Evolutionary conservation across 2,329 filamentous ascomycete genomes (phyloP).

Genomic region (Mycosphaerella sp.): DNA sequence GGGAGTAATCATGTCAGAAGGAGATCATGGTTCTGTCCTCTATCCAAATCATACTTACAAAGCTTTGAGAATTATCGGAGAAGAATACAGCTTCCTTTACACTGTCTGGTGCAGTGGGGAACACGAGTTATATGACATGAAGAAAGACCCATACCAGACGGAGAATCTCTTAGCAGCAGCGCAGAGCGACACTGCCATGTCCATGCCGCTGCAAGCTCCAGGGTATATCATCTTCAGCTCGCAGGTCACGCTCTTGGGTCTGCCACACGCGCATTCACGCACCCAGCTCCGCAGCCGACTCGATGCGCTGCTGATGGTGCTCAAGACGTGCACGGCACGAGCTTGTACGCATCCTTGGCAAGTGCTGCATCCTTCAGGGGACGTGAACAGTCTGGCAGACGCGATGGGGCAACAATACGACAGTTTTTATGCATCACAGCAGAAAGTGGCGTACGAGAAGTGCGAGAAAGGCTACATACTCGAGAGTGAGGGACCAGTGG

Average conservation of each 20-base stretch:
- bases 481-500: slow-evolving; percentile 18
- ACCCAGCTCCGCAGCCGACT: slow-evolving; percentile 11
- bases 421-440: slow-evolving; percentile 16
- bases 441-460: slow-evolving; percentile 17
- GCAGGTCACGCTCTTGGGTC: not conserved
- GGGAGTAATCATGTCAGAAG: slow-evolving; percentile 35
- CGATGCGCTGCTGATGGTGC: slow-evolving; percentile 19
- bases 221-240: not conserved
- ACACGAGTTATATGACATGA: slow-evolving; percentile 56
- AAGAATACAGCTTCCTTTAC: slow-evolving; percentile 56
- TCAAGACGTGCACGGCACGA: slow-evolving; percentile 18
- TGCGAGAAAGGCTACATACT: slow-evolving; percentile 24
- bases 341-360: slow-evolving; percentile 20
- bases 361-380: slow-evolving; percentile 12
- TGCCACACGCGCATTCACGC: not conserved
- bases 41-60: slow-evolving; percentile 33
- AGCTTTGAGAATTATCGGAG: slow-evolving; percentile 26
- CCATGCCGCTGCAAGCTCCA: not conserved
- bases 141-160: slow-evolving; percentile 24
- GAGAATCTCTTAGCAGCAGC: slow-evolving; percentile 16
- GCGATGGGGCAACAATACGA: slow-evolving; percentile 13
- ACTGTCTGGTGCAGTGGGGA: slow-evolving; percentile 64
- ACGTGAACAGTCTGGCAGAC: slow-evolving; percentile 11
- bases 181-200: not conserved
- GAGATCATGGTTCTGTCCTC: slow-evolving; percentile 26